phyloP scores from a whole-genome alignment of 1,284 basidiomycete species.

The Cryptococcus amylolentus region DNA sequence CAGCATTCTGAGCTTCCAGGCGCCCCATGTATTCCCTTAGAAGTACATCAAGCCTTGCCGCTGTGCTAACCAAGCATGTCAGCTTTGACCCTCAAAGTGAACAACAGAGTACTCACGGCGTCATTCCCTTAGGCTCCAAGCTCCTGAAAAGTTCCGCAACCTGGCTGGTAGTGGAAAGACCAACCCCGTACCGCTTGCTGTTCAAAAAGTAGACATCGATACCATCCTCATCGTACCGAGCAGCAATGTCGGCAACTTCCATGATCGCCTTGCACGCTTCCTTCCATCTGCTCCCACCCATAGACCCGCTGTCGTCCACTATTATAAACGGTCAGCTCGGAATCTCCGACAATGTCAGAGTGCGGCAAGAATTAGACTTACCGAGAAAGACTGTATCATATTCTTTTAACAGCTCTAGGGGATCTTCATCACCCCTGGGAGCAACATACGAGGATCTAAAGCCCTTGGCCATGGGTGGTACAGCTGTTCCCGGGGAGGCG shows the following conservation, averaged over 20 bases:
- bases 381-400: slow-evolving; percentile 47
- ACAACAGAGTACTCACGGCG: slow-evolving; percentile 30
- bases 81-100: not conserved
- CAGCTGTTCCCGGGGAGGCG: not conserved
- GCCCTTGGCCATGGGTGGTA: not conserved
- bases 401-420: slow-evolving; percentile 34
- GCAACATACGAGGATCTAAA: not conserved
- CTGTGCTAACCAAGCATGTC: slow-evolving; percentile 24
- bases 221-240: slow-evolving; percentile 39
- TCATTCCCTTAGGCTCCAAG: slow-evolving; percentile 38
- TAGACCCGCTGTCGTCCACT: slow-evolving; percentile 38
- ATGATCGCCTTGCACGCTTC: slow-evolving; percentile 34
- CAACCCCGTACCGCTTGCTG: slow-evolving; percentile 31
- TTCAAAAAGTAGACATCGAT: slow-evolving; percentile 48
- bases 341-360: not conserved
- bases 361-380: slow-evolving; percentile 10
- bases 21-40: slow-evolving; percentile 42
- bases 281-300: slow-evolving; percentile 41
- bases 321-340: not conserved
- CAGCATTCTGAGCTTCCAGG: slow-evolving; percentile 27
- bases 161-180: slow-evolving; percentile 4
- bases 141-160: slow-evolving; percentile 46
- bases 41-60: slow-evolving; percentile 35
- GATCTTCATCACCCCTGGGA: slow-evolving; percentile 22
- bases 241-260: slow-evolving; percentile 37